Conservation (phyloP, 169 alveolate genomes). For the Eimeria acervulina region DNA sequence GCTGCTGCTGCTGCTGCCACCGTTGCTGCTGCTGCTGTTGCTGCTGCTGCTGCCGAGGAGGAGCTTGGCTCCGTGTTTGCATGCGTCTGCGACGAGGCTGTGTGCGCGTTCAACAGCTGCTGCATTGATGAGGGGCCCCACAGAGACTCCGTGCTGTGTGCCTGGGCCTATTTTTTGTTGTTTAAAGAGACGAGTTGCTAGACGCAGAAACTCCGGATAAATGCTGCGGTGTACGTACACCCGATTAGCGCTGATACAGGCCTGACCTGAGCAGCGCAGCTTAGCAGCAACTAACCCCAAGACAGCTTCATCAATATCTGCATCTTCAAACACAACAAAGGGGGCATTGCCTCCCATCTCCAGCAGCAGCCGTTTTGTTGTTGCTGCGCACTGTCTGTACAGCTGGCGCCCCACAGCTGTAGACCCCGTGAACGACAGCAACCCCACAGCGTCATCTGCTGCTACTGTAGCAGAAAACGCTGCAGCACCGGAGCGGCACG, state of each 20-base stretch:
- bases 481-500: neutral
- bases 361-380: conserved; percentile 72
- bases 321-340: conserved; percentile 84
- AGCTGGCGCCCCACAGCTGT: conserved; percentile 83
- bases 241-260: conserved; percentile 84
- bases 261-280: conserved; percentile 83
- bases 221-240: conserved; percentile 82
- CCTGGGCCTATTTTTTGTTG: conserved; percentile 77
- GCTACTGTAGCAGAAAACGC: conserved; percentile 44
- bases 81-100: conserved; percentile 68
- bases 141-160: conserved; percentile 59
- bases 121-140: conserved; percentile 83
- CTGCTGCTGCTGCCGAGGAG: conserved; percentile 23
- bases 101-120: conserved; percentile 70
- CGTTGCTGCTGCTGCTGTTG: neutral
- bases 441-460: neutral
- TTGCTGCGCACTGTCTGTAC: conserved; percentile 76
- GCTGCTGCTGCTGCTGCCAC: neutral
- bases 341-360: conserved; percentile 86
- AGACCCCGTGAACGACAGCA: conserved; percentile 84
- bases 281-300: conserved; percentile 81
- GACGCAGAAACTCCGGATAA: conserved; percentile 25
- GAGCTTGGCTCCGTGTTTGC: conserved; percentile 38
- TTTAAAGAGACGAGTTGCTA: conserved; percentile 21
- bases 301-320: conserved; percentile 82